Conservation (phyloP, 257 asterid genomes). For the Mitragyna speciosa region DNA sequence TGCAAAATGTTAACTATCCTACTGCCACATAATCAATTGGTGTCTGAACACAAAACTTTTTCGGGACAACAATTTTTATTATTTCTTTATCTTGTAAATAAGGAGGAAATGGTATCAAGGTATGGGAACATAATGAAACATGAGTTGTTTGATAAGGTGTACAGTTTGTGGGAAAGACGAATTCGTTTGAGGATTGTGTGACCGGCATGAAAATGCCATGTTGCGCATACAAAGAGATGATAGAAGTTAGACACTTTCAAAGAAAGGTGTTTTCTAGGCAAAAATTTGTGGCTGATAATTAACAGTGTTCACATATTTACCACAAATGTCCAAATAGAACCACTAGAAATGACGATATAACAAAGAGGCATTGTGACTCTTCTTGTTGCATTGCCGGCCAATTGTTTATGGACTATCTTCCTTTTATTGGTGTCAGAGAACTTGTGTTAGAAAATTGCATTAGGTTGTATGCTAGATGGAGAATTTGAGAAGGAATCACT, state of each 20-base stretch:
- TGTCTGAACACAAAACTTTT: neutral
- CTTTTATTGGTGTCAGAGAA: too few species aligned
- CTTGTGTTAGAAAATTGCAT: neutral
- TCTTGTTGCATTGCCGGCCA: neutral
- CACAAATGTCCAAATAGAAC: neutral
- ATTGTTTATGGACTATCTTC: neutral
- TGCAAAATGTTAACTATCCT: too few species aligned
- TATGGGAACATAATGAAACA: neutral
- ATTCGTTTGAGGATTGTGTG: neutral
- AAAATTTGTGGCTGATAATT: too few species aligned
- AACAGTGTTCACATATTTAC: neutral
- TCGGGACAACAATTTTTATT: too few species aligned
- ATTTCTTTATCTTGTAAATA: neutral
- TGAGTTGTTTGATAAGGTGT: too few species aligned
- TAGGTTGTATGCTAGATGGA: neutral
- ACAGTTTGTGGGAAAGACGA: neutral
- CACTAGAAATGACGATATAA: neutral
- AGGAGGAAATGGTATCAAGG: neutral
- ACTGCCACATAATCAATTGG: too few species aligned
- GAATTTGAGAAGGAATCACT: neutral
- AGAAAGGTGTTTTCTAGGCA: slow-evolving; percentile 8
- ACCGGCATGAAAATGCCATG: neutral
- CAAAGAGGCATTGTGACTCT: too few species aligned
- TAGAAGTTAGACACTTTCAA: neutral
- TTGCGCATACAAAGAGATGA: neutral